Evolutionary conservation across 2,329 filamentous ascomycete genomes (phyloP), one percentile per base, ranked within the genome.

Genomic region (Colletotrichum acutatum): DNA sequence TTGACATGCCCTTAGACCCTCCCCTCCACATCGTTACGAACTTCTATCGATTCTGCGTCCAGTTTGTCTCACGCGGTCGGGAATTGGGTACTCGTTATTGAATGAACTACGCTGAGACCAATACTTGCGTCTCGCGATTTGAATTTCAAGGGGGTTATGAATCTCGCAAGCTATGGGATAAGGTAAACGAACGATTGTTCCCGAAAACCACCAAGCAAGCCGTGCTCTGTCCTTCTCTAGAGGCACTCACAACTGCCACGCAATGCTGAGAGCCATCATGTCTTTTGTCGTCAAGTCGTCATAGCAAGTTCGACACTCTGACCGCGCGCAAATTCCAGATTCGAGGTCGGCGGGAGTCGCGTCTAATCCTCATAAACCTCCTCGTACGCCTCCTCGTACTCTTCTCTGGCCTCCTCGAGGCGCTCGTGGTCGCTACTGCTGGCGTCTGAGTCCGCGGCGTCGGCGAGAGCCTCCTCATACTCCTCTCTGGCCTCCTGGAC

Each of bases 361-460:
- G 26, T 66, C 42, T 75, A 71, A 30, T 78, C 74, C 26, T 79
- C 78, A 46, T 85, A 85, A 2, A 77, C 78, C 65, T 86, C 86
- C 75, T 87, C 85, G 63, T 86, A 86, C 61, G 84, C 84, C 77
- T 90, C 87, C 60, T 86, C 81, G 69, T 88, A 87, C 77, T 86
- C 86, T 76, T 86, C 80, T 66, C 86, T 75, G 1, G 86, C 86
- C 78, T 90, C 88, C 74, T 89, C 85, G 4, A 89, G 79, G 67
- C 86, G 85, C 78, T 90, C 83, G 4, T 82, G 78, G 72, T 88
- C 87, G 74, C 87, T 90, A 76, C 84, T 89, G 79, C 84, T 88
- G 22, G 84, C 84, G 62, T 82, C 81, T 1, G 84, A 86, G 74
- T 84, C 82, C 5, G 77, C 75, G 8, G 83, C 84, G 1, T 75